Conservation (phyloP, 192 early-diverging fungal genomes). For the Pilaira anomala region DNA sequence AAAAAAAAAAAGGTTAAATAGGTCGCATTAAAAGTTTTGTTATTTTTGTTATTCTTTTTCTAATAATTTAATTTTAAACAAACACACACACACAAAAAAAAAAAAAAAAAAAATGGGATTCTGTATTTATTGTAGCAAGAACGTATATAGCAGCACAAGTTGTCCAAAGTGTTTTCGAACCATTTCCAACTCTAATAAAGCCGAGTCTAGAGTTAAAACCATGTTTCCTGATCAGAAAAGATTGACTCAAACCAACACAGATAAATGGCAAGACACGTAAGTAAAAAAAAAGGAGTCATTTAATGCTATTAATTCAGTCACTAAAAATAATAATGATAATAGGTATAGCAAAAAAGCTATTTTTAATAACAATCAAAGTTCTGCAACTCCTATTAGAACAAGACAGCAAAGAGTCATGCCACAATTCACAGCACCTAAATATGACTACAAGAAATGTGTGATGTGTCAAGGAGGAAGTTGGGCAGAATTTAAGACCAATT, state of each 20-base stretch:
- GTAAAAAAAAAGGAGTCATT: no score
- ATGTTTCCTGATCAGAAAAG: conserved; percentile 6
- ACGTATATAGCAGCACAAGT: conserved; percentile 3
- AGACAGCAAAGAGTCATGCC: background rate
- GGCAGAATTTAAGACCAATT: no score
- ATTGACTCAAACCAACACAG: background rate
- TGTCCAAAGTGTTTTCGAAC: background rate
- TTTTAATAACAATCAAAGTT: background rate
- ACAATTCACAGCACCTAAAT: background rate
- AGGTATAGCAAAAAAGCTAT: conserved; percentile 11
- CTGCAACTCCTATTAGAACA: background rate
- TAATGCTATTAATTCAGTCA: background rate
- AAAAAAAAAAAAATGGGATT: background rate
- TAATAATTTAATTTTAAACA: background rate
- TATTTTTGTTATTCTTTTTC: background rate
- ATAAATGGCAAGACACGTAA: conserved; percentile 16
- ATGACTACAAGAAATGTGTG: no score
- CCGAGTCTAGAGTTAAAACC: background rate
- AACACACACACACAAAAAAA: no score
- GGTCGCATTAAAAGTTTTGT: no score
- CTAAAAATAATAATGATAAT: background rate
- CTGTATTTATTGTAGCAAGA: conserved; percentile 12
- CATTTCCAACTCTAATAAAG: background rate
- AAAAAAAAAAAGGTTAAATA: background rate
- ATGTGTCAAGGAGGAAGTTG: no score